These are phyloP conservation scores for Rhizophora mangle DNA, from an alignment of 345 rosid species.

Conservation along the genomic window DNA sequence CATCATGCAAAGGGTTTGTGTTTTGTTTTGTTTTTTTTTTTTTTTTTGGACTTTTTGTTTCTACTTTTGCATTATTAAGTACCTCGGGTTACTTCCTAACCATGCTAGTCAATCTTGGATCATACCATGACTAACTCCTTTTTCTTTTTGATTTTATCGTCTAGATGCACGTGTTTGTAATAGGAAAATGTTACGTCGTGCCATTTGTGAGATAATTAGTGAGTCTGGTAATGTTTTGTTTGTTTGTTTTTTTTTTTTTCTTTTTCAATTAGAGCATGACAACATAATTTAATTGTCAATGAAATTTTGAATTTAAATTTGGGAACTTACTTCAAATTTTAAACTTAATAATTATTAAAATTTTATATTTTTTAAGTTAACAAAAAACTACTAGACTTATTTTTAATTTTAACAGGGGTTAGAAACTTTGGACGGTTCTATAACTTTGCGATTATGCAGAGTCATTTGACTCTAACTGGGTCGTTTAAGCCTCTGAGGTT, in stretches of 20 bases:
- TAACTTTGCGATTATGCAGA: not conserved
- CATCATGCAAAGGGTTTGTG: constrained; percentile 16
- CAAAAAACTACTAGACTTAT: constrained; percentile 14
- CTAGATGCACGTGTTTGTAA: constrained; percentile 4
- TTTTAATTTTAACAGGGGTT: constrained; percentile 4
- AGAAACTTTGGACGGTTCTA: constrained; percentile 14
- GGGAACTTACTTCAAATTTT: too few relatives aligned
- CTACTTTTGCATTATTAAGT: constrained; percentile 3
- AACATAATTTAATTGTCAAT: too few relatives aligned
- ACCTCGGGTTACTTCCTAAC: not conserved
- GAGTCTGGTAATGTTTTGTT: not conserved
- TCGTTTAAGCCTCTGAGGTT: not conserved
- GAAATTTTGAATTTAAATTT: too few relatives aligned
- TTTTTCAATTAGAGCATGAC: too few relatives aligned
- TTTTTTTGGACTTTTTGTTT: not conserved
- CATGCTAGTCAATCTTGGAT: not conserved
- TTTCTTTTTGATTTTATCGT: not conserved
- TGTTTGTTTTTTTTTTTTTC: too few relatives aligned
- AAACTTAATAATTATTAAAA: too few relatives aligned
- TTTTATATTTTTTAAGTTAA: constrained; percentile 9
- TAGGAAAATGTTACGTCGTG: not conserved
- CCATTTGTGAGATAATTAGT: too few relatives aligned
- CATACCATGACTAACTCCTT: not conserved
- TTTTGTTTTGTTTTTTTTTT: not conserved
- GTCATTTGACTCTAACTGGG: not conserved